Base-by-base conservation (phyloP, 495 filamentous ascomycete genomes). In the Trichoderma gamsii region DNA sequence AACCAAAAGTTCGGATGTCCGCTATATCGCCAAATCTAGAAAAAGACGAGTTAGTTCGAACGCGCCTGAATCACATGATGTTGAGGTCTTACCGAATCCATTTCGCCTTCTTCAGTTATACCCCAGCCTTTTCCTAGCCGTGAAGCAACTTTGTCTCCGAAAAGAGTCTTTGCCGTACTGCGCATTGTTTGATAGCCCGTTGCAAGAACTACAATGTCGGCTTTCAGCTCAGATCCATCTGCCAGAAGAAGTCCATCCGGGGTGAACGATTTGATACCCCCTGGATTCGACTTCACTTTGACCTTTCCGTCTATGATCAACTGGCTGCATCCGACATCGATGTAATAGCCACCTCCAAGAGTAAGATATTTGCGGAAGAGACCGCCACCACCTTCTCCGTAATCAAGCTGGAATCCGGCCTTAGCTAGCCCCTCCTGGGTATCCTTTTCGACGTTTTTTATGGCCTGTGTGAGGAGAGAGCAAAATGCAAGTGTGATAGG, bases 111-210 rank as follows among this genome's bases (percentile, higher is more conserved):
- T n/a, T 80, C 74, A 66, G 90, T 82, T 35, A 87, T 76, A 0
- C 84, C 88, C 88, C 88, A 90, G 23, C 89, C 84, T 74, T 86
- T 79, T 38, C 79, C 77, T 6, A 85, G 75, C 3, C 81, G 76
- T 67, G 86, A 81, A 4, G 83, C 86, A 25, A 88, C 73, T 44
- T 83, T 79, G 68, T 88, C 84, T 0, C 88, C 87, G 65, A 90
- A 85, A 66, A 89, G 82, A 46, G 75, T 76, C 1, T 82, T 74
- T 43, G 78, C 74, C 1, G 75, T 77, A 6, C 80, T 82, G 44
- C 79, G 73, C 87, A 89, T 90, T 67, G 88, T 88, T 69, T 86
- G 75, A 73, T 88, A 90, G 0, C 88, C 88, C 16, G 88, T 90
- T 27, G 87, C 87, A 63, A 90, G 80, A 6, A 89, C 78, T 65